These are phyloP conservation scores for Erysimum cheiri DNA, from an alignment of 441 rosid species.

Conservation along the genomic window DNA sequence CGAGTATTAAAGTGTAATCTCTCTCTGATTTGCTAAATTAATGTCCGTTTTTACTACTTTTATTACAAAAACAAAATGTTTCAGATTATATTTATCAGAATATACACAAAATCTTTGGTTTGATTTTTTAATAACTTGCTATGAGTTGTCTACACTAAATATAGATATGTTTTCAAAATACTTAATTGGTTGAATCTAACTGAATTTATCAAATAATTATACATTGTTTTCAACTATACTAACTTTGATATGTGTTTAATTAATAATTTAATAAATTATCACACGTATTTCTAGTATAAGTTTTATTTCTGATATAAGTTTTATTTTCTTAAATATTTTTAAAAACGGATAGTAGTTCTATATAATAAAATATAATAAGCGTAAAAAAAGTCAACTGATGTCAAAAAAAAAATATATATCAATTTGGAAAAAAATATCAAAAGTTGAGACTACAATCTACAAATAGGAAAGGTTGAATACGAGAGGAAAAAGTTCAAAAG, in stretches of 20 bases:
- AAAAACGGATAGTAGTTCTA: not conserved
- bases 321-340: not conserved
- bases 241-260: slow-evolving; percentile 7
- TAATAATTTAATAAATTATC: not conserved
- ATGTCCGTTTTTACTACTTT: slow-evolving; percentile 23
- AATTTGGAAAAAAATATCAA: not conserved
- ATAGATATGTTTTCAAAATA: not conserved
- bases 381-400: not conserved
- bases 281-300: not conserved
- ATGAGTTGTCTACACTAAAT: slow-evolving; percentile 10
- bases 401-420: no score
- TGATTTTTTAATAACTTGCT: not conserved
- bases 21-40: slow-evolving; percentile 26
- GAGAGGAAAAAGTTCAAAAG: not conserved
- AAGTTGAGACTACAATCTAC: not conserved
- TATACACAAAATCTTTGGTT: slow-evolving; percentile 14
- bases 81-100: not conserved
- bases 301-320: not conserved
- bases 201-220: not conserved
- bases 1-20: slow-evolving; percentile 18
- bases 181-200: not conserved
- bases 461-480: not conserved
- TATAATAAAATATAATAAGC: not conserved
- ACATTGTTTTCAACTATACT: not conserved
- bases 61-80: slow-evolving; percentile 12